Evolutionary conservation across 768 basidiomycete genomes (phyloP).

Genomic region (Clitopilus hobsonii): DNA sequence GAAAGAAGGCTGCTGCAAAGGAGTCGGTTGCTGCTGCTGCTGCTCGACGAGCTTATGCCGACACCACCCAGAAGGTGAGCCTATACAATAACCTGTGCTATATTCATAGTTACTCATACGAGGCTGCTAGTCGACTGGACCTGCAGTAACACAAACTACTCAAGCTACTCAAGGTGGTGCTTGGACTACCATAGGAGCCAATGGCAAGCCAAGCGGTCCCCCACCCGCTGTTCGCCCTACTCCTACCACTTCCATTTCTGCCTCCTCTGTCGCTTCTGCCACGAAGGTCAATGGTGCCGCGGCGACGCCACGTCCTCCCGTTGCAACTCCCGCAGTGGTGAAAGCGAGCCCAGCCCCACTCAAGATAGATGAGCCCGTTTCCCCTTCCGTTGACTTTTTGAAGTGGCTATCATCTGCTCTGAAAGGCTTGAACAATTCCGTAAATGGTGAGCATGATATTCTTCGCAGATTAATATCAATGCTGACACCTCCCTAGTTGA

Average conservation of each 20-base stretch:
- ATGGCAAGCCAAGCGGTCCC: slow-evolving; percentile 51
- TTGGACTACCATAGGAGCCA: slow-evolving; percentile 86
- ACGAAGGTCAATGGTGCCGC: slow-evolving; percentile 3
- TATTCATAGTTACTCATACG: too few relatives aligned
- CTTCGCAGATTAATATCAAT: neutral
- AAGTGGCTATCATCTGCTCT: slow-evolving; percentile 87
- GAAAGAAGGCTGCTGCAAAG: slow-evolving; percentile 64
- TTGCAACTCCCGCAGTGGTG: slow-evolving; percentile 24
- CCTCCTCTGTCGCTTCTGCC: slow-evolving; percentile 21
- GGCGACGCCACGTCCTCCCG: slow-evolving; percentile 23
- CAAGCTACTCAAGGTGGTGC: slow-evolving; percentile 42
- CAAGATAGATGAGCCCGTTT: slow-evolving; percentile 59
- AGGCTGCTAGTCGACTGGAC: too few relatives aligned
- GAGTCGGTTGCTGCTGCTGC: slow-evolving; percentile 54
- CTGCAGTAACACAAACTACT: neutral
- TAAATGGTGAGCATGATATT: slow-evolving; percentile 51
- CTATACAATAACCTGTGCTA: slow-evolving; percentile 24
- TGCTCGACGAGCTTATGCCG: slow-evolving; percentile 72
- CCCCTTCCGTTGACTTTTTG: slow-evolving; percentile 87
- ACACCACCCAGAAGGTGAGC: slow-evolving; percentile 68
- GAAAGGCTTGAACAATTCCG: slow-evolving; percentile 67
- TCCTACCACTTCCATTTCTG: slow-evolving; percentile 13
- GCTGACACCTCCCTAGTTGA: slow-evolving; percentile 48
- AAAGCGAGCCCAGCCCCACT: slow-evolving; percentile 26
- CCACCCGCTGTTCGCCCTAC: slow-evolving; percentile 24